Evolutionary conservation across 192 early-diverging fungal species (phyloP).

Genomic region (Kickxella alabastrina): DNA sequence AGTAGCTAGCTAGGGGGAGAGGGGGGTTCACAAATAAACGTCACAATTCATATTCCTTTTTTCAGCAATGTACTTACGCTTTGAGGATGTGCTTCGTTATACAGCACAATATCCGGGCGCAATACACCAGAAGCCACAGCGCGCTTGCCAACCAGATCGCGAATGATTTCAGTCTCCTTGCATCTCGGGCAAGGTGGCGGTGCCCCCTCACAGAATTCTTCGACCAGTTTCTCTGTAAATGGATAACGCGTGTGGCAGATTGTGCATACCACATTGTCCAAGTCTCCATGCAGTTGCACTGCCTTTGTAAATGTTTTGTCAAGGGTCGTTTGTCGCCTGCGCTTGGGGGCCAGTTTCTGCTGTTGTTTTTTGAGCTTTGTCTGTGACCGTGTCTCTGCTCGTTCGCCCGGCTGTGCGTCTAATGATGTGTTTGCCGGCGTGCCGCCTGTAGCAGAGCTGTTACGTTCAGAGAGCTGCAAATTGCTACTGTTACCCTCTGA

Average conservation of each 20-base stretch:
- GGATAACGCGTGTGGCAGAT: conserved; percentile 69
- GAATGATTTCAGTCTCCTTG: conserved; percentile 42
- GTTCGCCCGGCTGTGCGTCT: not conserved
- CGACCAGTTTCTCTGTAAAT: conserved; percentile 58
- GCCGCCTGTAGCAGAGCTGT: not conserved
- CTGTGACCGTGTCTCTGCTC: not conserved
- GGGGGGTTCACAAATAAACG: too few relatives aligned
- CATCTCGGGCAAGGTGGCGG: conserved; percentile 64
- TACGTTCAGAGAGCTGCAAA: not conserved
- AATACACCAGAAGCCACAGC: conserved; percentile 69
- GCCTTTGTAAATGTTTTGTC: conserved; percentile 61
- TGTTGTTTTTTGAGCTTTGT: not conserved
- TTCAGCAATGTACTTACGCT: conserved; percentile 41
- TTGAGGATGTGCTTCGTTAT: conserved; percentile 71
- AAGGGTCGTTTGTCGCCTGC: conserved; percentile 21
- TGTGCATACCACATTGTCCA: conserved; percentile 83
- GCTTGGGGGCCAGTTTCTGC: not conserved
- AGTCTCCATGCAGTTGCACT: conserved; percentile 90
- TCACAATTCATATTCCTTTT: too few relatives aligned
- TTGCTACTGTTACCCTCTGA: not conserved
- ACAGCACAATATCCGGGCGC: conserved; percentile 90
- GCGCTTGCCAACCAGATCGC: conserved; percentile 68
- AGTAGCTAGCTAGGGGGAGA: too few relatives aligned
- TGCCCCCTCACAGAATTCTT: conserved; percentile 65
- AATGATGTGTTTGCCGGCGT: not conserved